Evolutionary conservation across 257 asterid species (phyloP), one percentile per base, ranked within the genome.

Genomic region (Solanum etuberosum): DNA sequence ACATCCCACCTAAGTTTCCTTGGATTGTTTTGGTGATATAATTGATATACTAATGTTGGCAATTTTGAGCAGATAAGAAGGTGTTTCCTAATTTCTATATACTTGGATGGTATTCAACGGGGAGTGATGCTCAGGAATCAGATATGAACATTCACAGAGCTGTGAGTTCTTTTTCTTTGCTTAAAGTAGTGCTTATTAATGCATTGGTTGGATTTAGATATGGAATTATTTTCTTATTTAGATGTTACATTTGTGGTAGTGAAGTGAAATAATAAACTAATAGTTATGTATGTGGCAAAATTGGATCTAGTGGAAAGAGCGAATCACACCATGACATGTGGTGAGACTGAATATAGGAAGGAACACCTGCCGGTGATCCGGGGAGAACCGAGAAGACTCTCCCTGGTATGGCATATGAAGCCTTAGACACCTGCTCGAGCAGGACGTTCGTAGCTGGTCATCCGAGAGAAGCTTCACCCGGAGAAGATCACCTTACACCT

Each of bases 51-150:
- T 77, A 7, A 14, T 77, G 23, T 7, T 42, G 61, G 59, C 83
- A 42, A 86, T 20, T 86, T 89, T 86, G 92, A 81, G 89, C 96
- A 97, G 99, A 94, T 93, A 95, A 97, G 94, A 97, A 97, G 93
- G 98, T 97, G 89, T 97, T 95, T 86, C 98, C 99, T 5, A 92
- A 95, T 85, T 95, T 94, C 88, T 97, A 97, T 86, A 90, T 97
- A 29, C 90, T 97, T 23, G 99, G 99, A 88, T 97, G 99, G 99
- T 97, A 97, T 90, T 97, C 99, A 37, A 94, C 98, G 29, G 99
- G 99, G 61, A 94, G 96, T 88, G 99, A 97, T 86, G 99, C 98
- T 4, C 92, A 91, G 48, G 99, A 97, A 87, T 90, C 96, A 21
- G 99, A 97, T 88, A 94, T 97, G 99, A 89, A 91, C 85, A 95